Evolutionary conservation across 2,329 filamentous ascomycete species (phyloP).

Genomic region (Coleophoma cylindrospora): DNA sequence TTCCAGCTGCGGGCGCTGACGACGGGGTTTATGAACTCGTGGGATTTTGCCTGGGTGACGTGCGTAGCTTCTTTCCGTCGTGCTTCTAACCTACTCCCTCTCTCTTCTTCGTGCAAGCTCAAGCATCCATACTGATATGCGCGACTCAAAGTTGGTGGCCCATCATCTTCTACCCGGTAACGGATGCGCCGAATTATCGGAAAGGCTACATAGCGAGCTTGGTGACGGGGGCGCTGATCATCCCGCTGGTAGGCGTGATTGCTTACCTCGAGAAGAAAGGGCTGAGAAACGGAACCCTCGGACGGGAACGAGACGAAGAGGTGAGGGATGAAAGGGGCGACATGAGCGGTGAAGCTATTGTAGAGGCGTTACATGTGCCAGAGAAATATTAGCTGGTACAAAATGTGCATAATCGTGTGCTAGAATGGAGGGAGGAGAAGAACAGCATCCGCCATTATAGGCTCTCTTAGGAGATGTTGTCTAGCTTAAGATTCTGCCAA

Average conservation of each 20-base stretch:
- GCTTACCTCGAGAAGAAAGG: conserved; percentile 30
- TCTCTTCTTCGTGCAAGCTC: background rate
- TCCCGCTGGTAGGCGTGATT: conserved; percentile 32
- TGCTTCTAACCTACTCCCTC: conserved; percentile 17
- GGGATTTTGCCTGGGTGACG: conserved; percentile 36
- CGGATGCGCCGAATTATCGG: conserved; percentile 32
- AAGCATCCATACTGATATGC: background rate
- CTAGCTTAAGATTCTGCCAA: too few species aligned
- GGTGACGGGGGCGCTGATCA: conserved; percentile 29
- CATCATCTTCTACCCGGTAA: conserved; percentile 34
- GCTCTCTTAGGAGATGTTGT: too few species aligned
- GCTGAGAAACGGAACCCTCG: conserved; percentile 12
- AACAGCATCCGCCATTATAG: too few species aligned
- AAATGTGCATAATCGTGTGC: too few species aligned
- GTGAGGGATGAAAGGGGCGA: too few species aligned
- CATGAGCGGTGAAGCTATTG: too few species aligned
- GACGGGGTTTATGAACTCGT: conserved; percentile 38
- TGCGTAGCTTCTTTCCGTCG: conserved; percentile 26
- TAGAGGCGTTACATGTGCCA: too few species aligned
- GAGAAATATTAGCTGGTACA: too few species aligned
- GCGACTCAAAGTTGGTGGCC: background rate
- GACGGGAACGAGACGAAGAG: background rate
- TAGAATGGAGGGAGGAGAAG: too few species aligned
- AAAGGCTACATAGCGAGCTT: conserved; percentile 35
- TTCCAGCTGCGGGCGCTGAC: conserved; percentile 37